Conservation (phyloP, 1,284 basidiomycete genomes). For the Bjerkandera adusta region DNA sequence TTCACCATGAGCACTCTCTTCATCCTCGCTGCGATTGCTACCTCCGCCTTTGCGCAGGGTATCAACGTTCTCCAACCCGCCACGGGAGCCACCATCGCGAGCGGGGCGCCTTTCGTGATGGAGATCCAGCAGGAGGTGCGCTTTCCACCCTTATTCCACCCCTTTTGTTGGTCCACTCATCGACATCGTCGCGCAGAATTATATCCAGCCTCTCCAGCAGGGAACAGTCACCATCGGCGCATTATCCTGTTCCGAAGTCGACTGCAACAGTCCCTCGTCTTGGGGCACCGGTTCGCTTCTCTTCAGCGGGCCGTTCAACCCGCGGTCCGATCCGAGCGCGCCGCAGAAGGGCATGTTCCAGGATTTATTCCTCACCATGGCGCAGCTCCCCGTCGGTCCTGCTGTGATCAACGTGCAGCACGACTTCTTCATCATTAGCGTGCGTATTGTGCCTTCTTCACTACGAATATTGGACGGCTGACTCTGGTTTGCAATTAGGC, state of each 20-base stretch:
- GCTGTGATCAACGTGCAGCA: conserved; percentile 1
- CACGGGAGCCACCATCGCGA: background rate
- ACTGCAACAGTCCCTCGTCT: conserved; percentile 13
- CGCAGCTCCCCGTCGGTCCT: background rate
- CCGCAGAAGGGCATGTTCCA: conserved; percentile 19
- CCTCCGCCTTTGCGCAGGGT: conserved; percentile 6
- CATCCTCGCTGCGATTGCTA: conserved; percentile 4
- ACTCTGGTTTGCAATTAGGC: no score
- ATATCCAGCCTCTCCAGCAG: conserved; percentile 7
- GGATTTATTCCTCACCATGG: conserved; percentile 17
- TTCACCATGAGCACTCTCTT: conserved; percentile 7
- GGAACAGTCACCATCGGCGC: conserved; percentile 19
- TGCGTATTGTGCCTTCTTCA: no score
- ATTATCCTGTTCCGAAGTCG: conserved; percentile 14
- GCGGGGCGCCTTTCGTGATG: background rate
- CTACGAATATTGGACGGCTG: no score
- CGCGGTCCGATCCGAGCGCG: conserved; percentile 12
- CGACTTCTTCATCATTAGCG: no score
- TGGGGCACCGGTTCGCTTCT: conserved; percentile 16
- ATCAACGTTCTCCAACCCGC: conserved; percentile 5
- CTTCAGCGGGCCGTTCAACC: conserved; percentile 18
- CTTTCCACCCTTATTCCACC: background rate
- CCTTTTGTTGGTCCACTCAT: background rate
- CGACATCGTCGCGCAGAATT: background rate
- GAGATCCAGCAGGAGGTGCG: conserved; percentile 6